Evolutionary conservation across 2,329 filamentous ascomycete genomes (phyloP), one percentile per base, ranked within the genome.

Genomic region (Botryosphaeria dothidea): DNA sequence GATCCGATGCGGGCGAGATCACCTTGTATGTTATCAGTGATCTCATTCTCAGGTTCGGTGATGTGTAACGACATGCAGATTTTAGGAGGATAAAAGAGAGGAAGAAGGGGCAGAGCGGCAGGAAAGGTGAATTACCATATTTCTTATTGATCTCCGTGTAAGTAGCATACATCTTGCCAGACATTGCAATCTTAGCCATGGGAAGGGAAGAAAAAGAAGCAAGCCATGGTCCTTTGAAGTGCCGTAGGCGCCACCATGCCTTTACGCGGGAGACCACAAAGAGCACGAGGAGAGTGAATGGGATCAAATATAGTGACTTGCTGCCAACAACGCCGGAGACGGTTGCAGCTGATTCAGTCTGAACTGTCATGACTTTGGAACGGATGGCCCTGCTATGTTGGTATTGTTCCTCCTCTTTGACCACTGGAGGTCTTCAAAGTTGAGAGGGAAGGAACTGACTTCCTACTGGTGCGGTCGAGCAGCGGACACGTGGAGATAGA

Each of bases 1-100:
- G 84, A 82, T 0, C 81, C 79, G n/a, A 82, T 75, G 25, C 82
- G 65, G 69, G 79, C 79, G 64, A 81, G 77, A 9, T 77, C 73
- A 27, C 78, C 79, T 80, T 46, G 36, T 4, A 38, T 4, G 38
- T 67, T 15, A 68, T 36, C 19, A 54, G 51, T n/a, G 17, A 15
- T 25, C n/a, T n/a, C n/a, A n/a, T n/a, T n/a, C n/a, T n/a, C n/a
- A n/a, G n/a, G n/a, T n/a, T n/a, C n/a, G n/a, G n/a, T n/a, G n/a
- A n/a, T n/a, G n/a, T n/a, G n/a, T n/a, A n/a, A n/a, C n/a, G n/a
- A n/a, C n/a, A n/a, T n/a, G n/a, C n/a, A n/a, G n/a, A n/a, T n/a
- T n/a, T n/a, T n/a, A n/a, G n/a, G n/a, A n/a, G n/a, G n/a, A n/a
- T n/a, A n/a, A n/a, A n/a, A n/a, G n/a, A n/a, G n/a, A n/a, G n/a